Conservation (phyloP, 768 basidiomycete species). For the Collybia mongolica region DNA sequence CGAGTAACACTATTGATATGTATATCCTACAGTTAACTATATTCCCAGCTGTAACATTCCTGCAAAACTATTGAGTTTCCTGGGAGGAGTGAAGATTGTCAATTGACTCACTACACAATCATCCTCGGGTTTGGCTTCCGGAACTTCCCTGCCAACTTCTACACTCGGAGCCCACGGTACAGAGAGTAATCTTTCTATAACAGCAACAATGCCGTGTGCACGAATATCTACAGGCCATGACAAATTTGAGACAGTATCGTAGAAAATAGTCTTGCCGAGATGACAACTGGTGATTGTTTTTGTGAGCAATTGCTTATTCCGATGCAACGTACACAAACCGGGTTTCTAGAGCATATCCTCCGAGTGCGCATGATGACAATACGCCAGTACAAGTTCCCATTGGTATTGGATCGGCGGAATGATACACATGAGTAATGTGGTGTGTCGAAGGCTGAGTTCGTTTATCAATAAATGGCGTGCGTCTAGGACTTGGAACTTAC, state of each 20-base stretch:
- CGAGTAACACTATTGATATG: too few species aligned
- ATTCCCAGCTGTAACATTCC: conserved; percentile 77
- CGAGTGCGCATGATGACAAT: conserved; percentile 77
- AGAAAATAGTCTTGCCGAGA: conserved; percentile 80
- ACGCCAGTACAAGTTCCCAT: conserved; percentile 87
- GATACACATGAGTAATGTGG: conserved; percentile 88
- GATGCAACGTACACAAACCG: conserved; percentile 36
- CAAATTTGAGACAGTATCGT: conserved; percentile 86
- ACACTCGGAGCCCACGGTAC: conserved; percentile 69
- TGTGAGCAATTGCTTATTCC: not conserved
- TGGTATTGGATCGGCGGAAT: conserved; percentile 93
- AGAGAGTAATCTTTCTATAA: conserved; percentile 73
- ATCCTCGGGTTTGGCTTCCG: conserved; percentile 47
- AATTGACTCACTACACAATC: conserved; percentile 66
- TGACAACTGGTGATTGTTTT: conserved; percentile 58
- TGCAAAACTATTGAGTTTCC: conserved; percentile 18
- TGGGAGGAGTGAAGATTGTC: not conserved
- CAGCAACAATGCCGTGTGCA: conserved; percentile 73
- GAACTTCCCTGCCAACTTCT: conserved; percentile 65
- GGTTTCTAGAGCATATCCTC: conserved; percentile 88
- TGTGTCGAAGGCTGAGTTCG: conserved; percentile 59
- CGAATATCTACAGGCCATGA: conserved; percentile 86
- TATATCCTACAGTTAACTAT: conserved; percentile 27
- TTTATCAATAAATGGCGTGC: not conserved
- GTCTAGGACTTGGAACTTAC: conserved; percentile 38